Evolutionary conservation across 225 moss, liverwort and hornwort species (phyloP).

Genomic region (Physcomitrellopsis africana): DNA sequence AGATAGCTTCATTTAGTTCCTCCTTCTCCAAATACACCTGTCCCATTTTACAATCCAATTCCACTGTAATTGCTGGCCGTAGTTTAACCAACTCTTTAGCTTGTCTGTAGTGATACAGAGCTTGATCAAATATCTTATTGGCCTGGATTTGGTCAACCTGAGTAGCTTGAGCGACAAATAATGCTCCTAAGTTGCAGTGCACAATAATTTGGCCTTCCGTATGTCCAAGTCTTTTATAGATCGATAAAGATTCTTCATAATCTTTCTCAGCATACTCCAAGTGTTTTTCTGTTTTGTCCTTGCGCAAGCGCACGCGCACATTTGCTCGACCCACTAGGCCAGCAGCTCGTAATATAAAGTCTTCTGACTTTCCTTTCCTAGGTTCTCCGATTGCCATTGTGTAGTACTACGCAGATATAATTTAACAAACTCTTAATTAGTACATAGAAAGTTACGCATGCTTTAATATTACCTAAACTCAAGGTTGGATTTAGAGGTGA

Average conservation of each 20-base stretch:
- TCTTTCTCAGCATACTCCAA: conserved; percentile 12
- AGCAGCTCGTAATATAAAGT: conserved; percentile 10
- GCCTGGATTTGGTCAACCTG: conserved; percentile 7
- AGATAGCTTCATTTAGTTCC: background rate
- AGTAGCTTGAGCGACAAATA: background rate
- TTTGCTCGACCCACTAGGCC: conserved; percentile 16
- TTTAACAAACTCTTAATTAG: background rate
- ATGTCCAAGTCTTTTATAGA: conserved; percentile 21
- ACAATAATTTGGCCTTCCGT: conserved; percentile 9
- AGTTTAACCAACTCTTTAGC: conserved; percentile 15
- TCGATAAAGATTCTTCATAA: conserved; percentile 11
- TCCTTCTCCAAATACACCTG: conserved; percentile 1
- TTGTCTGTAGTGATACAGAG: background rate
- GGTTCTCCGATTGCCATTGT: background rate
- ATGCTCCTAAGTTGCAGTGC: conserved; percentile 17
- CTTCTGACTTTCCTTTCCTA: background rate
- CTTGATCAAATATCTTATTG: background rate
- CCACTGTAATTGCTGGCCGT: background rate
- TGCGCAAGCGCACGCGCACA: conserved; percentile 19
- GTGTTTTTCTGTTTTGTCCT: background rate
- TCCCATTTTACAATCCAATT: conserved; percentile 26
- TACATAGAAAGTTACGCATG: background rate
- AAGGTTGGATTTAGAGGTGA: no score
- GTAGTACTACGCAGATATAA: conserved; percentile 6
- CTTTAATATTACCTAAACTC: no score